Evolutionary conservation across 2,329 filamentous ascomycete species (phyloP), one percentile per base, ranked within the genome.

Genomic region (Xylaria digitata): DNA sequence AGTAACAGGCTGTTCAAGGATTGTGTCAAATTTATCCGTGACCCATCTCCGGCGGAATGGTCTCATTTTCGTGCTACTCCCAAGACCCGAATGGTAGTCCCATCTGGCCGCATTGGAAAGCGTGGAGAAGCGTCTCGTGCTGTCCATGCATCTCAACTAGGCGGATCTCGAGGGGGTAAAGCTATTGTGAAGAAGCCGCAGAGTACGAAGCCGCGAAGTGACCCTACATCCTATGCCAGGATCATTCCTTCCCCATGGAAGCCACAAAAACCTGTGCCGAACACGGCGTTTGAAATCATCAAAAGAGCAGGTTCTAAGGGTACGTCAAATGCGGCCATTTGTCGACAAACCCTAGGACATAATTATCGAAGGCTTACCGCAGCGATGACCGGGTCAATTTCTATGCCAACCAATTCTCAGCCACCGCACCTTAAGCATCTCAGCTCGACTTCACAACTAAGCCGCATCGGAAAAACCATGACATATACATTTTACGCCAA

Each of bases 41-140:
- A 89, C 6, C 82, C 88, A 37, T 86, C 83, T 13, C 72, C 82
- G 1, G 83, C 85, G 23, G 87, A 89, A 69, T 89, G 87, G 87
- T 79, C 82, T 6, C 78, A 82, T 19, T 87, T 86, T 65, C 78
- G 87, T 23, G 82, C 84, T 2, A 86, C 85, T 0, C 86, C 82
- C 1, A 82, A 80, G 54, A 80, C 72, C 58, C 72, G 69, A 54
- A 74, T 76, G 61, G 76, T 69, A 32, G 69, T 75, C 37, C 75
- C 75, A 37, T 75, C 75, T 17, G 73, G 70, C 19, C 75, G 75
- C 26, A 63, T 75, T 43, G 75, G 74, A 57, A 75, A 71, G 68
- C 70, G 72, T 65, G 73, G 72, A 53, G 73, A 75, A 55, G 73
- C 74, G 9, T 75, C 75, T 59, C 73, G 74, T 48, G 73, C 72